Conservation (phyloP, 805 yeast genomes). For the Pichia cephalocereana region DNA sequence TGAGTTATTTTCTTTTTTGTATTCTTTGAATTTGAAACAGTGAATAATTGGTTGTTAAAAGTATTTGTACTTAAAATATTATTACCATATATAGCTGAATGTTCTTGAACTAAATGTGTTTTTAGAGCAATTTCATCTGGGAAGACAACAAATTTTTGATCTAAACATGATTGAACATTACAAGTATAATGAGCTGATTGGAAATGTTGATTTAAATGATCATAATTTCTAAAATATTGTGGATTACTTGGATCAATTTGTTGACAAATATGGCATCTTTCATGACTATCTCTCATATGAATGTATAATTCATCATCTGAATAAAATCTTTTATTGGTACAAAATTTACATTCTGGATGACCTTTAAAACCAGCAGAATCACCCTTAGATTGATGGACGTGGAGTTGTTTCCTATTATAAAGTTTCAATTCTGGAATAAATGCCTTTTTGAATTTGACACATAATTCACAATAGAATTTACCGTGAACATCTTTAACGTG, state of each 20-base stretch:
- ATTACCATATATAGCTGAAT: conserved; percentile 35
- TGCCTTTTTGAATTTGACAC: conserved; percentile 67
- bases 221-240: conserved; percentile 71
- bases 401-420: conserved; percentile 52
- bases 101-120: conserved; percentile 82
- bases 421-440: conserved; percentile 64
- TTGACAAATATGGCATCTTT: conserved; percentile 86
- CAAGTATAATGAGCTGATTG: conserved; percentile 67
- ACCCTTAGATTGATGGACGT: conserved; percentile 63
- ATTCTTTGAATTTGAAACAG: conserved; percentile 31
- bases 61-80: conserved; percentile 20
- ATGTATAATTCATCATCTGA: conserved; percentile 77
- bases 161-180: conserved; percentile 67
- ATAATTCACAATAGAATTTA: conserved; percentile 59
- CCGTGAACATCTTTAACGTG: conserved; percentile 64
- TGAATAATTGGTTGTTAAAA: conserved; percentile 43
- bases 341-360: conserved; percentile 82
- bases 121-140: conserved; percentile 76
- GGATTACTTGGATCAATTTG: conserved; percentile 52
- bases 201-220: conserved; percentile 69
- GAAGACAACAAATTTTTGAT: conserved; percentile 86
- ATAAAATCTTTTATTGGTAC: conserved; percentile 66
- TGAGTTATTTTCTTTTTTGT: conserved; percentile 8
- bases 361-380: conserved; percentile 76
- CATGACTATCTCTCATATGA: conserved; percentile 80